Conservation (phyloP, 352 stramenopile genomes). For the Phytophthora meadii region DNA sequence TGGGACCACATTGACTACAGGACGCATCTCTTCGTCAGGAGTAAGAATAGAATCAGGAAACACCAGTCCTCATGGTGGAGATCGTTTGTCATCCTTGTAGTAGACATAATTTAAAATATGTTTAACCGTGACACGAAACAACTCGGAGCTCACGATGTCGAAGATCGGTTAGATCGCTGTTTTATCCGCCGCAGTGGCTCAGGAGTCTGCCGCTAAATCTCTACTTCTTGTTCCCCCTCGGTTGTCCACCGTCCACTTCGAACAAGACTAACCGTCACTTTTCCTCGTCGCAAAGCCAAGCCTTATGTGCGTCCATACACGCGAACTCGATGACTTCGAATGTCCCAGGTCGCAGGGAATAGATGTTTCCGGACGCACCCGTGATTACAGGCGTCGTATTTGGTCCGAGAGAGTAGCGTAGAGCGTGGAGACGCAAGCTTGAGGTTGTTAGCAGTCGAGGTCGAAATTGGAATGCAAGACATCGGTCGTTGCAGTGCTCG, state of each 20-base stretch:
- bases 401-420: too few relatives aligned
- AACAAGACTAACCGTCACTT: constrained; percentile 7
- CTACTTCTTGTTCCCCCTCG: neutral
- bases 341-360: constrained; percentile 3
- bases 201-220: neutral
- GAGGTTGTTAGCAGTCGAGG: too few relatives aligned
- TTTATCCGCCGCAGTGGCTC: neutral
- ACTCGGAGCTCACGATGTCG: neutral
- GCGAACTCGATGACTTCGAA: constrained; percentile 12
- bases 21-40: neutral
- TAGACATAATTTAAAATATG: constrained; percentile 5
- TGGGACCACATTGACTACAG: neutral
- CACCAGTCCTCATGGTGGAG: neutral
- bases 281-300: neutral
- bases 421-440: too few relatives aligned
- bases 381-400: too few relatives aligned
- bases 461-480: too few relatives aligned
- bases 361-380: neutral
- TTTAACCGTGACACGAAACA: neutral
- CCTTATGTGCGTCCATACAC: constrained; percentile 8
- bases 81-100: neutral
- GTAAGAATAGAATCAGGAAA: constrained; percentile 1
- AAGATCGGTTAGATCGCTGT: neutral
- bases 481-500: too few relatives aligned
- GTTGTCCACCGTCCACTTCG: neutral